Conservation (phyloP, 768 basidiomycete species). For the Nevesoporus exiguus region DNA sequence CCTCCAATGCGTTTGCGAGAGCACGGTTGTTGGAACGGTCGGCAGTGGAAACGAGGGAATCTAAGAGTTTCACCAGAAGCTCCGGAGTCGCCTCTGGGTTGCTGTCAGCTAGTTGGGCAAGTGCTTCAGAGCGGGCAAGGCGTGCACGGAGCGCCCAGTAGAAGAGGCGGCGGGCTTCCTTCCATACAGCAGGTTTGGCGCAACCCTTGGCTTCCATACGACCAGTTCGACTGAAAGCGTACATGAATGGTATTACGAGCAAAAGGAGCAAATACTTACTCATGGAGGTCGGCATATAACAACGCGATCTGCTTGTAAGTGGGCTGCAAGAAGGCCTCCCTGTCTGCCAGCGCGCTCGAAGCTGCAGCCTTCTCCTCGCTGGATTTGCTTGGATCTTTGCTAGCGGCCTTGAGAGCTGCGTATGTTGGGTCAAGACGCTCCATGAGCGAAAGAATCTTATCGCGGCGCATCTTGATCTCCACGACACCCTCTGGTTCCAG, state of each 20-base stretch:
- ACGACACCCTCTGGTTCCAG: slow-evolving; percentile 95
- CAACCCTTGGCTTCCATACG: slow-evolving; percentile 99
- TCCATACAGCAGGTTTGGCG: slow-evolving; percentile 84
- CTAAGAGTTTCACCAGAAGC: slow-evolving; percentile 62
- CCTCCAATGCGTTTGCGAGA: slow-evolving; percentile 65
- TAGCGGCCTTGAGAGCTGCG: slow-evolving; percentile 73
- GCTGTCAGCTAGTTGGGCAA: slow-evolving; percentile 62
- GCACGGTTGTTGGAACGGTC: slow-evolving; percentile 51
- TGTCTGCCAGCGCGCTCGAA: slow-evolving; percentile 60
- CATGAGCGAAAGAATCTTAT: slow-evolving; percentile 89
- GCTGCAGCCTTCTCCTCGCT: slow-evolving; percentile 73
- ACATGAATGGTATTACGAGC: slow-evolving; percentile 1
- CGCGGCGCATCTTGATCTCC: slow-evolving; percentile 96
- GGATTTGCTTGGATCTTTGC: slow-evolving; percentile 68
- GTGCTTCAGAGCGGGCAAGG: slow-evolving; percentile 62
- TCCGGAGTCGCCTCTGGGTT: slow-evolving; percentile 68
- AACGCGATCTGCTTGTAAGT: slow-evolving; percentile 93
- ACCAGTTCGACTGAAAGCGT: slow-evolving; percentile 69
- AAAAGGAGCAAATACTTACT: slow-evolving; percentile 50
- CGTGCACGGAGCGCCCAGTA: slow-evolving; percentile 93
- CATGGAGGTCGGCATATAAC: slow-evolving; percentile 94
- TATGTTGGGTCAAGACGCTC: slow-evolving; percentile 88
- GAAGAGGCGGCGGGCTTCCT: slow-evolving; percentile 83
- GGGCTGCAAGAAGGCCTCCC: slow-evolving; percentile 80
- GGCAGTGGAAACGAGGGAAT: slow-evolving; percentile 56